A percentile compares a stretch with the other conserved stretches of the same genome.
Evolutionary conservation across 78 protist genomes (phyloP).

Genomic region (Chrysochromulina tobinii): DNA sequence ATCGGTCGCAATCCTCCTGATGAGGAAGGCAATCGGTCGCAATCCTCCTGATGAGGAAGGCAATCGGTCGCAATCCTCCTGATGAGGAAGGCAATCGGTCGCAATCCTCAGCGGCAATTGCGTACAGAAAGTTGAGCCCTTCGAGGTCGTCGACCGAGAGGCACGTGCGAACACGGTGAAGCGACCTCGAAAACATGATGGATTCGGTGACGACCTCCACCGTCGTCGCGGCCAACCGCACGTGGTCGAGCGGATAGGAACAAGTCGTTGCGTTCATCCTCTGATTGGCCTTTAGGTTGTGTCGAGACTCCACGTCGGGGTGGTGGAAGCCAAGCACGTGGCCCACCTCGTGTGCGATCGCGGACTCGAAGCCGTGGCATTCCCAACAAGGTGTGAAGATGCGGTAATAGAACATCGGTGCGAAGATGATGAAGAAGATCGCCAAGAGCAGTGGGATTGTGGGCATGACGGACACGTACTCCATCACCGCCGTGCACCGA

Average conservation of each 20-base stretch:
- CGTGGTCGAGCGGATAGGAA: not conserved
- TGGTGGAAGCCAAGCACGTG: not conserved
- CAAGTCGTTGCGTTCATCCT: not conserved
- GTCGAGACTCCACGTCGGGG: not conserved
- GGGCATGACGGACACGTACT: not conserved
- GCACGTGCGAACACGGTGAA: not conserved
- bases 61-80: no score
- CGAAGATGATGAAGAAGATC: not conserved
- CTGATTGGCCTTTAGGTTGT: not conserved
- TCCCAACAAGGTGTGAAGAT: slow-evolving; percentile 13
- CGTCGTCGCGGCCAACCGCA: not conserved
- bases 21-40: no score
- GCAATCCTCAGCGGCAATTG: no score
- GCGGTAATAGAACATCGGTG: not conserved
- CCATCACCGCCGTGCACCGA: not conserved
- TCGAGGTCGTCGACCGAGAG: not conserved
- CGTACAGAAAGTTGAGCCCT: not conserved
- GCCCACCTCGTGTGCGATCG: not conserved
- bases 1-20: no score
- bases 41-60: no score
- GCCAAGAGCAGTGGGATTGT: not conserved
- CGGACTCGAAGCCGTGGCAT: not conserved
- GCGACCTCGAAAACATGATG: not conserved
- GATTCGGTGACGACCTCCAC: not conserved
- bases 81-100: no score